Conservation (phyloP, 257 asterid species). For the Petrea volubilis region DNA sequence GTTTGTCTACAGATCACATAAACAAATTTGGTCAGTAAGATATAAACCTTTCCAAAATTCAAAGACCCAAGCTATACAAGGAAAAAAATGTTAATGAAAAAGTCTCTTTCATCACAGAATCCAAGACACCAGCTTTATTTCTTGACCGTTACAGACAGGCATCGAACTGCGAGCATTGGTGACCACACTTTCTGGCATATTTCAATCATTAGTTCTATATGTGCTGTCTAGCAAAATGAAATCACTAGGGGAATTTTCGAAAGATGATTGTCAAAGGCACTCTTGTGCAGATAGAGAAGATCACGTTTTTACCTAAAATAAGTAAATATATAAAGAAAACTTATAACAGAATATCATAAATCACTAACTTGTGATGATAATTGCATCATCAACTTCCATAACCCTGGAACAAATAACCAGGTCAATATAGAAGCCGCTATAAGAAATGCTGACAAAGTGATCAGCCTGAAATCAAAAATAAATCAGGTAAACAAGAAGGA, state of each 20-base stretch:
- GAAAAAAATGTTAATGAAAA: not conserved
- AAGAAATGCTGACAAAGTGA: slow-evolving; percentile 69
- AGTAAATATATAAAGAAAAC: not conserved
- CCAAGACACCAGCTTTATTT: slow-evolving; percentile 3
- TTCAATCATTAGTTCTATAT: not conserved
- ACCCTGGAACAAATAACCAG: slow-evolving; percentile 83
- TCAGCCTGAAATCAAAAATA: slow-evolving; percentile 52
- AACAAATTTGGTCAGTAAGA: slow-evolving; percentile 29
- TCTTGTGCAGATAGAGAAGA: not conserved
- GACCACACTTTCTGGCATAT: not conserved
- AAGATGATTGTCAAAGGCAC: not conserved
- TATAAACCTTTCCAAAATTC: not conserved
- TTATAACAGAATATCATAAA: not conserved
- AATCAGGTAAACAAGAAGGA: slow-evolving; percentile 21
- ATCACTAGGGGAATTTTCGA: not conserved
- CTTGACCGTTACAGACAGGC: not conserved
- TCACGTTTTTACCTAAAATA: not conserved
- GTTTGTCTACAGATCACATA: slow-evolving; percentile 63
- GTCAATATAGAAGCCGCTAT: slow-evolving; percentile 70
- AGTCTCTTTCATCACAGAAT: not conserved
- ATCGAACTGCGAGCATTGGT: not conserved
- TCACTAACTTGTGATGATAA: slow-evolving; percentile 83
- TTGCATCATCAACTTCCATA: slow-evolving; percentile 84
- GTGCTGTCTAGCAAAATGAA: slow-evolving; percentile 2
- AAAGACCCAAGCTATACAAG: not conserved